Evolutionary conservation across 2,329 filamentous ascomycete species (phyloP).

Genomic region (Fusarium poae): DNA sequence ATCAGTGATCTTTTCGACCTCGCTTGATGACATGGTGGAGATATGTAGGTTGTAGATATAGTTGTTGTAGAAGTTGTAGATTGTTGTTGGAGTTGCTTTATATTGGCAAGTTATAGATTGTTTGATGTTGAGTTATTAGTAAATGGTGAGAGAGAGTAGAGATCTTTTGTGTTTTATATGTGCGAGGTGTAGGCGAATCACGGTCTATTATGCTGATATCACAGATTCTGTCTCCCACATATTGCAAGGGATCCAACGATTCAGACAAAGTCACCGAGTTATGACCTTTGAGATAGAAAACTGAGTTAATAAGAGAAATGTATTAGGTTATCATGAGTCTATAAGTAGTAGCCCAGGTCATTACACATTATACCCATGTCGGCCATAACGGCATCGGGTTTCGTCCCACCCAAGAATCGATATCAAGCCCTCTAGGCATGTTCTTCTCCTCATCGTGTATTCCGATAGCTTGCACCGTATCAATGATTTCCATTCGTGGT

Average conservation of each 20-base stretch:
- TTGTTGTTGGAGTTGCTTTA: accelerated
- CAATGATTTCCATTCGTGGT: not conserved
- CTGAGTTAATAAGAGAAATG: too few relatives aligned
- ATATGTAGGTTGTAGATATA: too few relatives aligned
- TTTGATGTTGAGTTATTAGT: too few relatives aligned
- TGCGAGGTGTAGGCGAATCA: not conserved
- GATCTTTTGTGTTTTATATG: not conserved
- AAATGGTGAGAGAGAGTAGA: not conserved
- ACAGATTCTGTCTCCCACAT: not conserved
- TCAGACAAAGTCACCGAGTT: too few relatives aligned
- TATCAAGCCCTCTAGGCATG: not conserved
- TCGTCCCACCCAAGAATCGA: not conserved
- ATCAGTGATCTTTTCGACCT: not conserved
- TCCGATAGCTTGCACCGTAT: not conserved
- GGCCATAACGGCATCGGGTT: not conserved
- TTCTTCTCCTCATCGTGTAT: not conserved
- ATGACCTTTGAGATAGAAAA: too few relatives aligned
- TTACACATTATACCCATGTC: not conserved
- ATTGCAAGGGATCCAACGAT: too few relatives aligned
- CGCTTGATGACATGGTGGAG: too few relatives aligned
- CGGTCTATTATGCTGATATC: not conserved
- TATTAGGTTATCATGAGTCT: not conserved
- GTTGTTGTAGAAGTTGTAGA: too few relatives aligned
- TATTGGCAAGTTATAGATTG: too few relatives aligned
- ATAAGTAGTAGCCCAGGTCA: not conserved